Percentiles rank a stretch among this genome's conserved stretches.
These are phyloP conservation scores for Nasturtium officinale DNA, from an alignment of 345 rosid species.

Conservation along the genomic window DNA sequence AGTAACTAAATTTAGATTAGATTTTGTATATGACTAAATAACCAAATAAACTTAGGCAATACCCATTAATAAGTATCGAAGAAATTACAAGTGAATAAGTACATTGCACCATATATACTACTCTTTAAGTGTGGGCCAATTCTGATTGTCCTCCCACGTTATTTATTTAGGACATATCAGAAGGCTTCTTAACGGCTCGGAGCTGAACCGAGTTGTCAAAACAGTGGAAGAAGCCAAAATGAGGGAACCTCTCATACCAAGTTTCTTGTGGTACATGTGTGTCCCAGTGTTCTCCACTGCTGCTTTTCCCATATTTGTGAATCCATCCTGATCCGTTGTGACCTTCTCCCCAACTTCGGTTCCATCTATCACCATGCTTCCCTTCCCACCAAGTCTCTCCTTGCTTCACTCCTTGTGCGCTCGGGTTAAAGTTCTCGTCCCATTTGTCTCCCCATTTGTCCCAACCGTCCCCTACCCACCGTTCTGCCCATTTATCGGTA, in stretches of 20 bases:
- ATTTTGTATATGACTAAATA: neutral
- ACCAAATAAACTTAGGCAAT: neutral
- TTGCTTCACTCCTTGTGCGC: constrained; percentile 88
- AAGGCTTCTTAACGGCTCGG: constrained; percentile 69
- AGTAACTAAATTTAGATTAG: neutral
- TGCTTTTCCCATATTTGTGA: constrained; percentile 96
- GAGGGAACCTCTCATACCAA: constrained; percentile 96
- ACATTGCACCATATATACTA: constrained; percentile 4
- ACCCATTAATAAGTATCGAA: neutral
- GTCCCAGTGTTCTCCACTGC: constrained; percentile 96
- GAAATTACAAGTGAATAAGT: neutral
- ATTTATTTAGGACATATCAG: constrained; percentile 46
- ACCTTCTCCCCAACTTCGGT: constrained; percentile 91
- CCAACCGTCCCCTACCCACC: constrained; percentile 82
- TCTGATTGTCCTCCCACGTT: constrained; percentile 6
- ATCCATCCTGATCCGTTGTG: constrained; percentile 94
- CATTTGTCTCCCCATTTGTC: constrained; percentile 98
- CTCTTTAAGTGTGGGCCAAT: neutral
- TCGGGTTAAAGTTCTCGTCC: constrained; percentile 83
- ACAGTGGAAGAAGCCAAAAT: constrained; percentile 89
- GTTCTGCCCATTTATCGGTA: constrained; percentile 97
- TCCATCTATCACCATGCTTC: constrained; percentile 78
- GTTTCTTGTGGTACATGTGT: constrained; percentile 74
- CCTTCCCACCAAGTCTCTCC: constrained; percentile 99
- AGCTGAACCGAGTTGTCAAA: constrained; percentile 86